Conservation (phyloP, 345 rosid species). For the Populus ilicifolia region DNA sequence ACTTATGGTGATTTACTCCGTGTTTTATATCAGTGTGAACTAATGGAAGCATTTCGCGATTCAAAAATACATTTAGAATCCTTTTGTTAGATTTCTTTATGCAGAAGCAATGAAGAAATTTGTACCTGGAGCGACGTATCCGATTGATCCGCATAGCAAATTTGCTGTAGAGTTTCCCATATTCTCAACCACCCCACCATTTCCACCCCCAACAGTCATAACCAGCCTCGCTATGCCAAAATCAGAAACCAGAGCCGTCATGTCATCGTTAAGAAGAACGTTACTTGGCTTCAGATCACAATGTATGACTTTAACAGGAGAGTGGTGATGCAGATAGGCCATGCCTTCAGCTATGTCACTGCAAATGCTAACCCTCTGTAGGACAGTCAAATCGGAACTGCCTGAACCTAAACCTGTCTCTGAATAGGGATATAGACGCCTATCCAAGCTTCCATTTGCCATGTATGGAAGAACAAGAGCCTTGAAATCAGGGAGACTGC, state of each 20-base stretch:
- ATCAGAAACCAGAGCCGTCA: constrained; percentile 60
- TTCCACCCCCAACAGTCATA: constrained; percentile 34
- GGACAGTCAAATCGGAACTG: constrained; percentile 41
- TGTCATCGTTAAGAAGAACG: constrained; percentile 58
- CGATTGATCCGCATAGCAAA: constrained; percentile 44
- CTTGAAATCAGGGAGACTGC: constrained; percentile 56
- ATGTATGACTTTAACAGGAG: constrained; percentile 50
- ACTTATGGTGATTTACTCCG: neutral
- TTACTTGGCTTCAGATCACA: constrained; percentile 64
- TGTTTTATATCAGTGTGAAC: neutral
- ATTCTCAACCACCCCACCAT: constrained; percentile 30
- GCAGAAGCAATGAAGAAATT: neutral
- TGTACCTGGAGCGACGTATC: constrained; percentile 63
- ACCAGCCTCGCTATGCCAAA: constrained; percentile 54
- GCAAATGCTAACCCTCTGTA: constrained; percentile 51
- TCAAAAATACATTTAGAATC: neutral
- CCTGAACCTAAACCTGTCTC: constrained; percentile 23
- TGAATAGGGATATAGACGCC: constrained; percentile 42
- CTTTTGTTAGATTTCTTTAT: too few relatives aligned
- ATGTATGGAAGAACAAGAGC: constrained; percentile 56
- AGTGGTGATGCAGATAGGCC: constrained; percentile 66
- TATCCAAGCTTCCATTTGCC: constrained; percentile 55
- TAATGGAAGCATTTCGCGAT: neutral
- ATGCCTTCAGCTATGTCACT: constrained; percentile 58
- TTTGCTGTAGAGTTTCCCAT: constrained; percentile 51